A percentile compares a stretch with the other conserved stretches of the same genome.
These are phyloP conservation scores for Exutisphaerella laricina DNA, from an alignment of 2,329 filamentous ascomycete genomes.

Conservation along the genomic window DNA sequence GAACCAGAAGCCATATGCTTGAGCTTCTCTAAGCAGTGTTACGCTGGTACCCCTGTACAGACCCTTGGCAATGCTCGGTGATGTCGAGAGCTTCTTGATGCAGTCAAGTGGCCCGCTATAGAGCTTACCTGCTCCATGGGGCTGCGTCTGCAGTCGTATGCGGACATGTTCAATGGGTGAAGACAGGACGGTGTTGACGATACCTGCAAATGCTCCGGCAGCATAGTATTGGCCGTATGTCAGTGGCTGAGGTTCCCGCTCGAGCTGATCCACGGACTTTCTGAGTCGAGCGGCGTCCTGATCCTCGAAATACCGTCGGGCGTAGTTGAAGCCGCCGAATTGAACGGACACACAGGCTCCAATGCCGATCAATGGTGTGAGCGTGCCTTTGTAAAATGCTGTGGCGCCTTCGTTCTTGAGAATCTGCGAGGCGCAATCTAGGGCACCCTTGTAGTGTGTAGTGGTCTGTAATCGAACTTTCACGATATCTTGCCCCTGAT, in stretches of 20 bases:
- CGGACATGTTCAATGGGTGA: slow-evolving; percentile 94
- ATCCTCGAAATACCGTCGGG: slow-evolving; percentile 76
- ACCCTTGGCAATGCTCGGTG: slow-evolving; percentile 63
- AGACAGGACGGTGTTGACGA: slow-evolving; percentile 84
- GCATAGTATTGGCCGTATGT: slow-evolving; percentile 83
- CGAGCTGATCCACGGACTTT: slow-evolving; percentile 32
- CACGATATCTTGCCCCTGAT: slow-evolving; percentile 66
- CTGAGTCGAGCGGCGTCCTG: slow-evolving; percentile 51
- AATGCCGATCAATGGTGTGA: slow-evolving; percentile 91
- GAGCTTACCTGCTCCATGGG: slow-evolving; percentile 71
- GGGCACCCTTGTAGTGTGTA: slow-evolving; percentile 70
- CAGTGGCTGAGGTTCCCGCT: slow-evolving; percentile 43
- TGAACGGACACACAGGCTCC: slow-evolving; percentile 94
- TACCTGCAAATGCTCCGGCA: slow-evolving; percentile 83
- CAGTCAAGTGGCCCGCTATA: slow-evolving; percentile 87
- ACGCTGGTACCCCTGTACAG: slow-evolving; percentile 85
- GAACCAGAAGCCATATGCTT: slow-evolving; percentile 96
- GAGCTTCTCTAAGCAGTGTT: slow-evolving; percentile 80
- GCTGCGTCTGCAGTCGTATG: slow-evolving; percentile 93
- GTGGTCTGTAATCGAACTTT: slow-evolving; percentile 96
- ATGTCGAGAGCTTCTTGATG: slow-evolving; percentile 70
- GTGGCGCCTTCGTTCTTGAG: slow-evolving; percentile 79
- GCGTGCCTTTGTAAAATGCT: slow-evolving; percentile 97
- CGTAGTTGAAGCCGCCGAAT: slow-evolving; percentile 94
- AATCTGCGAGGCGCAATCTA: slow-evolving; percentile 76